These are phyloP conservation scores for Mycena floridula DNA, from an alignment of 768 basidiomycete species.

Conservation along the genomic window DNA sequence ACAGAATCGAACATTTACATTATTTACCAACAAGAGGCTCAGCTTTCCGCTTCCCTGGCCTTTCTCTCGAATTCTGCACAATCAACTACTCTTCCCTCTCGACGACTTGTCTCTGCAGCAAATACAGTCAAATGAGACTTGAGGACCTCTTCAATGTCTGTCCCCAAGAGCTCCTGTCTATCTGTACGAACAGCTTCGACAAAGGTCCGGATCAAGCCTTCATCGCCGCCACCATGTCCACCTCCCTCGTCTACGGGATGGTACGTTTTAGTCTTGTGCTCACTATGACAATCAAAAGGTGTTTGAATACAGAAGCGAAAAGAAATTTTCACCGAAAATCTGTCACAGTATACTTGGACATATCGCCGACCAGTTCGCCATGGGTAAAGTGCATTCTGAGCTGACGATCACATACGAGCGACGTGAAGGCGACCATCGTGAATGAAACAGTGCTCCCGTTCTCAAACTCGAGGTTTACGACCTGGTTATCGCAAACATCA, in stretches of 20 bases:
- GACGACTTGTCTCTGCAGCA: conserved; percentile 77
- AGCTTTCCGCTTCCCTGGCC: conserved; percentile 30
- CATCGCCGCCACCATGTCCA: conserved; percentile 81
- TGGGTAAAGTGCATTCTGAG: conserved; percentile 80
- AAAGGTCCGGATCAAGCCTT: conserved; percentile 70
- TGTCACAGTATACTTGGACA: conserved; percentile 66
- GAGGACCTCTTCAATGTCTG: conserved; percentile 61
- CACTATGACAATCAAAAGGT: too few relatives aligned
- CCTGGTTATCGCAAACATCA: conserved; percentile 88
- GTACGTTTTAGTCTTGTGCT: conserved; percentile 33
- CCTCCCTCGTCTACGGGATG: conserved; percentile 54
- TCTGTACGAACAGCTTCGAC: conserved; percentile 65
- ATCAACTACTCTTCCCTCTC: conserved; percentile 63
- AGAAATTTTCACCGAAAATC: conserved; percentile 71
- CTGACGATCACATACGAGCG: conserved; percentile 76
- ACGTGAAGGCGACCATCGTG: conserved; percentile 85
- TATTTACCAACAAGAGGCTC: too few relatives aligned
- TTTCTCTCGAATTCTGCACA: conserved; percentile 58
- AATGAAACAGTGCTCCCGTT: conserved; percentile 78
- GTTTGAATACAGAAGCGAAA: too few relatives aligned
- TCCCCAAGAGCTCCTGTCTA: conserved; percentile 60
- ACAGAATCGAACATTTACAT: too few relatives aligned
- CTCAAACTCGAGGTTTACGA: conserved; percentile 85
- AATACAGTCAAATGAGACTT: conserved; percentile 82
- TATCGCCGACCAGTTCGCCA: conserved; percentile 87